phyloP scores from a whole-genome alignment of 2,329 filamentous ascomycete genomes.

The Hysterium pulicare region DNA sequence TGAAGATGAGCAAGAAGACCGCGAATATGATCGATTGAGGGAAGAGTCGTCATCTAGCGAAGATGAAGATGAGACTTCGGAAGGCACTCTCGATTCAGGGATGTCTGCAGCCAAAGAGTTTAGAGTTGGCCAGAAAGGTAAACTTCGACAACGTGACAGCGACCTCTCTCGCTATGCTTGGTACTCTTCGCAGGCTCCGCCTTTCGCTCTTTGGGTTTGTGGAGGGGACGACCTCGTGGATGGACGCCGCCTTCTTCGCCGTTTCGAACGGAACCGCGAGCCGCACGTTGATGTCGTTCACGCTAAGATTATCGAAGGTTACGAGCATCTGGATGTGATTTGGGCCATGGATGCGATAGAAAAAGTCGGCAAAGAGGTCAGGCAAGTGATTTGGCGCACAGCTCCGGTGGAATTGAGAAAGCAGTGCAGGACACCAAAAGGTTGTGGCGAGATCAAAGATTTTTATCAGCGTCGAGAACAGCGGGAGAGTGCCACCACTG shows the following conservation, averaged over 20 bases:
- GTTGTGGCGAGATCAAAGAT: constrained; percentile 52
- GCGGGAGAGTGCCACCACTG: constrained; percentile 17
- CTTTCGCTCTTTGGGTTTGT: constrained; percentile 84
- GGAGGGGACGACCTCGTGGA: constrained; percentile 84
- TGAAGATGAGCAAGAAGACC: constrained; percentile 39
- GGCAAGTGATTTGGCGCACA: constrained; percentile 81
- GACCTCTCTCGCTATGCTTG: constrained; percentile 57
- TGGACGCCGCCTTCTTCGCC: constrained; percentile 67
- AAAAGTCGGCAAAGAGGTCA: constrained; percentile 76
- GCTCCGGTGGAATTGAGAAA: constrained; percentile 53
- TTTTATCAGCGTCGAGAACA: constrained; percentile 21
- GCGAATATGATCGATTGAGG: constrained; percentile 11
- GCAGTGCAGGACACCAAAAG: constrained; percentile 61
- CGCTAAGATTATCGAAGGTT: constrained; percentile 72
- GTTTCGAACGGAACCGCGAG: constrained; percentile 74
- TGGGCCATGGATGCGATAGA: constrained; percentile 90
- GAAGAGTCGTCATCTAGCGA: constrained; percentile 18
- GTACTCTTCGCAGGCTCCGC: constrained; percentile 77
- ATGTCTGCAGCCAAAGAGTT: constrained; percentile 2
- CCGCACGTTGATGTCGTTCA: constrained; percentile 79
- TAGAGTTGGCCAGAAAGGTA: not conserved
- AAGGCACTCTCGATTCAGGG: not conserved
- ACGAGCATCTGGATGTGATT: constrained; percentile 91
- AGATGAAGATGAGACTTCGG: not conserved
- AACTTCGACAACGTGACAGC: constrained; percentile 34